Evolutionary conservation across 1,284 basidiomycete genomes (phyloP), one percentile per base, ranked within the genome.

Genomic region (Apiotrichum mycotoxinovorans): DNA sequence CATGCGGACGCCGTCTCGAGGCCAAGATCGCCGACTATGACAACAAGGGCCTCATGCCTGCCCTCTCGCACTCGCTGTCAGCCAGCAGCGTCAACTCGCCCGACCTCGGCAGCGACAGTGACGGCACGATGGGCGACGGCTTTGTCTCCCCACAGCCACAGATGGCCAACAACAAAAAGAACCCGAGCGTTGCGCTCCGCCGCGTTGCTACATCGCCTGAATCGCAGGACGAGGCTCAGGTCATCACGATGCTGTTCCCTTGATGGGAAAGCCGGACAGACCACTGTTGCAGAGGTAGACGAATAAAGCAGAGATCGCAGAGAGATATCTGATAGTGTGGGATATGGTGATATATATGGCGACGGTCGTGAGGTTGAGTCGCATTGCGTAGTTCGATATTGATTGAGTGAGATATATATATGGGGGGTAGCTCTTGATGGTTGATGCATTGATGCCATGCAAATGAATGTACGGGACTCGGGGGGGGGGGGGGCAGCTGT

Each of bases 1-100:
- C 73, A 8, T 72, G 71, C 27, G 73, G 73, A 15, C 70, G 69
- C 51, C 66, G 71, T 26, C 65, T 75, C 49, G 66, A 69, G 34
- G 56, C 37, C 30, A 63, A 62, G 38, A 51, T 75, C 35, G 43
- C 30, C 40, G 60, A 70, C 33, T 61, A 67, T 47, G 63, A 68
- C 46, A 23, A 43, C 38, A 47, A 56, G 40, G 54, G 54, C 7
- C n/a, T 58, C 20, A 20, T 59, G 0, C 58, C 59, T 22, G n/a
- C 37, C 1, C 49, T 51, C 25, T 22, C 41, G 18, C 35, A 41
- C 40, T 51, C 52, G 11, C 22, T 47, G 10, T 20, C 26, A 1
- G 43, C 52, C 3, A 26, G 26, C n/a, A 49, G 45, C 45, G 27
- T 53, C 34, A 38, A 27, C 22, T 54, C 52, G 23, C 49, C 52